A percentile compares a stretch with the other conserved stretches of the same genome.
These are phyloP conservation scores for Solanum raphanifolium DNA, from an alignment of 257 asterid species.

Conservation along the genomic window DNA sequence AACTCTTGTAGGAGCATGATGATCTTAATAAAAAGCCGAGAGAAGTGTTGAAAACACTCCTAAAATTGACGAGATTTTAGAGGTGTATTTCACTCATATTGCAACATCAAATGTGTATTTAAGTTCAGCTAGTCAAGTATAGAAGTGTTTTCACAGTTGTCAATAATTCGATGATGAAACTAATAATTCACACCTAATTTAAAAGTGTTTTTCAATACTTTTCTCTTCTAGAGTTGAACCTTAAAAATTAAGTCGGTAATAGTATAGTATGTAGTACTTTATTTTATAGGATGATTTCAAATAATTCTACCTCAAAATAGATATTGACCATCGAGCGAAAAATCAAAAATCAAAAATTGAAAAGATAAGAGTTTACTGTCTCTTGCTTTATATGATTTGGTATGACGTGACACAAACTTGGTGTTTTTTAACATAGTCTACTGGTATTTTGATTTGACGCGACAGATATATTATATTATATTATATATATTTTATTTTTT, in stretches of 20 bases:
- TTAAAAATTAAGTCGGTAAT: background rate
- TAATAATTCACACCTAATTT: too few relatives aligned
- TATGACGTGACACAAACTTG: background rate
- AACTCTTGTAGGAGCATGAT: too few relatives aligned
- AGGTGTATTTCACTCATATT: too few relatives aligned
- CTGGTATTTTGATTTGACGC: background rate
- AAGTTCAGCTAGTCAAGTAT: too few relatives aligned
- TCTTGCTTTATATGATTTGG: background rate
- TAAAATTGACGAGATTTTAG: too few relatives aligned
- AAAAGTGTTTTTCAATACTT: too few relatives aligned
- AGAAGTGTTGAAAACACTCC: too few relatives aligned
- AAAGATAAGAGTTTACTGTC: background rate
- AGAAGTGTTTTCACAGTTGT: too few relatives aligned
- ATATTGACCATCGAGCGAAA: background rate
- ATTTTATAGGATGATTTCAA: background rate
- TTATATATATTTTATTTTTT: background rate
- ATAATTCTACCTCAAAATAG: background rate
- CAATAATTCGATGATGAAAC: too few relatives aligned
- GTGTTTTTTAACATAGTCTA: background rate
- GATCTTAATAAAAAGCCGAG: too few relatives aligned
- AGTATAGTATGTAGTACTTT: background rate
- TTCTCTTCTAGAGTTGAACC: background rate
- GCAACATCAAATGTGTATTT: too few relatives aligned
- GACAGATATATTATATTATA: background rate
- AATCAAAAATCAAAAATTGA: background rate